A percentile compares a stretch with the other conserved stretches of the same genome.
Conservation (phyloP, 495 filamentous ascomycete species). For the Pseudoneurospora amorphoporcata region DNA sequence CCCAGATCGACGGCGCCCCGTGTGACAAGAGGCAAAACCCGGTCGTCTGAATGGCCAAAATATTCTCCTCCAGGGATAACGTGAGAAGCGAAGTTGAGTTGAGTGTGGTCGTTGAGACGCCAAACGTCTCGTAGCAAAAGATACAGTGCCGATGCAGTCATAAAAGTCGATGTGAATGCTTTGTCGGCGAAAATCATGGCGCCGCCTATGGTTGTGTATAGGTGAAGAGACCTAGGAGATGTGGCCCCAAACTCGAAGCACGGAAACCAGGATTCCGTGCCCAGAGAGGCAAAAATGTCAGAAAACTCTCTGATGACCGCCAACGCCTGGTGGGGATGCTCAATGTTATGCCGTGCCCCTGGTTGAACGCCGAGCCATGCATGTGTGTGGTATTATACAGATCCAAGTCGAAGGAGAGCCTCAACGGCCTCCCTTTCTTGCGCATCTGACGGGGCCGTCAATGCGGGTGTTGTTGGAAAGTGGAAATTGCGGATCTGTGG, state of each 20-base stretch:
- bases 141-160: not conserved
- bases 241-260: not conserved
- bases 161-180: not conserved
- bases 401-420: conserved; percentile 74
- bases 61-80: not conserved
- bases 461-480: conserved; percentile 31
- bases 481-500: conserved; percentile 38
- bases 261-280: not conserved
- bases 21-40: not conserved
- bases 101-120: not conserved
- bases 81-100: not conserved
- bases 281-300: not conserved
- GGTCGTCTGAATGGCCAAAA: not conserved
- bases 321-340: not conserved
- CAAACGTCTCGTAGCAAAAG: not conserved
- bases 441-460: conserved; percentile 44
- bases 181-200: not conserved
- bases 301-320: not conserved
- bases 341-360: conserved; percentile 4
- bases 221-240: not conserved
- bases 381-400: conserved; percentile 55
- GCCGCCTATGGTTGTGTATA: not conserved
- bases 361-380: conserved; percentile 39
- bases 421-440: conserved; percentile 80
- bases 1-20: not conserved